phyloP scores from a whole-genome alignment of 2,329 filamentous ascomycete species.

The Dendrostoma leiphaemia region DNA sequence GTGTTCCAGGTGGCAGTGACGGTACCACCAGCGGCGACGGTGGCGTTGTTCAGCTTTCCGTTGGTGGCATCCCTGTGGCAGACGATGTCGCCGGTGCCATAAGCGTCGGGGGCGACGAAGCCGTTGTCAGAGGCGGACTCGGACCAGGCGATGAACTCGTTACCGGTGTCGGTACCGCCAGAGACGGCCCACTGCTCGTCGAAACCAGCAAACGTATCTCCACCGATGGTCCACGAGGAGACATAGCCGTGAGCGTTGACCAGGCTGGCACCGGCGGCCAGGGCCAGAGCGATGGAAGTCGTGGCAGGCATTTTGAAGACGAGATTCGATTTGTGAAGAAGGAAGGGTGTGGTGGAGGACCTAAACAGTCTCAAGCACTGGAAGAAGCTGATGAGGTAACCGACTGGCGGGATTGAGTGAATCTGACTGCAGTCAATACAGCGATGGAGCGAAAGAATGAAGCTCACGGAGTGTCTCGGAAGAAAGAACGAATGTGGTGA shows the following conservation, averaged over 20 bases:
- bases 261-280: conserved; percentile 21
- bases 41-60: conserved; percentile 9
- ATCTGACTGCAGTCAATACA: conserved; percentile 19
- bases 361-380: conserved; percentile 11
- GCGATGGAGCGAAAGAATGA: conserved; percentile 14
- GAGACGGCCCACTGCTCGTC: conserved; percentile 16
- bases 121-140: conserved; percentile 20
- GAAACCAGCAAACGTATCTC: conserved; percentile 26
- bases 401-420: conserved; percentile 17
- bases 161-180: conserved; percentile 12
- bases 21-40: conserved; percentile 19
- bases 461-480: conserved; percentile 10
- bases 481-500: conserved; percentile 18
- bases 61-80: conserved; percentile 22
- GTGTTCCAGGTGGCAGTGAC: conserved; percentile 26
- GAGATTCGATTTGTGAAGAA: neutral
- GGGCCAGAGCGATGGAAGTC: conserved; percentile 9
- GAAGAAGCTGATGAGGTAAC: conserved; percentile 3
- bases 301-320: conserved; percentile 14
- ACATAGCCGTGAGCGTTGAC: conserved; percentile 31
- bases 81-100: conserved; percentile 16
- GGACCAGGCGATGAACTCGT: conserved; percentile 18
- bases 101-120: conserved; percentile 8
- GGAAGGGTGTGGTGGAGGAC: neutral
- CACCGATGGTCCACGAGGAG: conserved; percentile 27